Conservation (phyloP, 768 basidiomycete species). For the Collybia sordida region DNA sequence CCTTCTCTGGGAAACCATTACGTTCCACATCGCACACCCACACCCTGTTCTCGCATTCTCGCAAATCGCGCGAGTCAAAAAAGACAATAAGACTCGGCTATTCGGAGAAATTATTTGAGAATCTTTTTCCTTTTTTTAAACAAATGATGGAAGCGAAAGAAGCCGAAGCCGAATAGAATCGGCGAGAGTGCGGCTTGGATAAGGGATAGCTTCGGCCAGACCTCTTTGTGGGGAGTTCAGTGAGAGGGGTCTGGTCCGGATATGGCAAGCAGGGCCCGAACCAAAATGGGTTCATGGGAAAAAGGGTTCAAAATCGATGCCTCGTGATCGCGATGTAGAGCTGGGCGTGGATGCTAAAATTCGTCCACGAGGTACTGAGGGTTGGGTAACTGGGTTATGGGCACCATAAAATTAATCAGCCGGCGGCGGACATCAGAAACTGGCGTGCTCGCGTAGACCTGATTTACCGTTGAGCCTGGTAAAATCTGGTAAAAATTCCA, state of each 20-base stretch:
- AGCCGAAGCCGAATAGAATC: conserved; percentile 3
- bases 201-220: neutral
- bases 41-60: neutral
- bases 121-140: no score
- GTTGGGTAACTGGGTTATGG: neutral
- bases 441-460: neutral
- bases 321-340: conserved; percentile 5
- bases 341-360: neutral
- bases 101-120: conserved; percentile 1
- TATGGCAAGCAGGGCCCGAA: neutral
- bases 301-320: neutral
- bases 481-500: neutral
- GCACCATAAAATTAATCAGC: conserved; percentile 5
- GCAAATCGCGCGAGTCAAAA: neutral
- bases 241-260: neutral
- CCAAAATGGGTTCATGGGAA: neutral
- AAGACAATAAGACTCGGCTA: conserved; percentile 9
- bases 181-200: conserved; percentile 10
- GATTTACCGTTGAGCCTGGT: neutral
- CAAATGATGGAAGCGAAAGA: conserved; percentile 4
- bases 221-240: neutral
- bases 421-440: neutral
- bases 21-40: neutral
- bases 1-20: neutral
- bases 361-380: neutral